Base-by-base conservation (phyloP, 192 early-diverging fungal species). In the Coemansia sp. region DNA sequence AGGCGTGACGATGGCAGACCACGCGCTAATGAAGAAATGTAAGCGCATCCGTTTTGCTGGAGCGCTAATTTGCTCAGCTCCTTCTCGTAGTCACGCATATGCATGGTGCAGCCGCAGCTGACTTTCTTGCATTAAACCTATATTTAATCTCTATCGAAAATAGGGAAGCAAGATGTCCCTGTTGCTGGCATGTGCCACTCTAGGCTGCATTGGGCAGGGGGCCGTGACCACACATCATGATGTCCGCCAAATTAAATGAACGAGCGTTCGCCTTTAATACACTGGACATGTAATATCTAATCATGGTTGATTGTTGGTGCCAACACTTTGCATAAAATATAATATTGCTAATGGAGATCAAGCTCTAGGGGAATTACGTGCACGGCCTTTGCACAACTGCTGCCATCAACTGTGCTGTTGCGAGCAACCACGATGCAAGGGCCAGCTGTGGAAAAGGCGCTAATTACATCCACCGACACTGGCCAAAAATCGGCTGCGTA, bases 401-500 rank as follows among this genome's bases (percentile, higher is more conserved):
- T 40, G 3, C 19, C 44, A 8, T 21, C 69, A 10, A 26, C 23
- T n/a, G 21, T 47, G 26, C 16, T 66, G 64, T 65, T 72, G 40
- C 76, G 65, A 4, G 64, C 80, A 38, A 75, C 46, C 4, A 66
- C 72, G 38, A 82, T 46, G 14, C 49, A 64, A 38, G 79, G 75
- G 0, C 62, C 43, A 19, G 46, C 33, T 11, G 39, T 69, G 1
- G 52, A 52, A 0, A 66, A 68, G 2, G 30, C 30, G 3, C 70
- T 40, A 42, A 66, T 28, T 10, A 75, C 58, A 30, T 64, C 71
- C 2, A 84, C 63, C 11, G 68, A 66, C 9, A 52, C 47, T 11
- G 75, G 80, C 80, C 80, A 82, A 9, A 71, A 74, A 11, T 57
- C 72, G 30, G 72, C 57, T 13, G 57, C 38, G 53, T 74, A 71